Evolutionary conservation across 2,329 filamentous ascomycete species (phyloP).

Genomic region (Diaporthe vexans): DNA sequence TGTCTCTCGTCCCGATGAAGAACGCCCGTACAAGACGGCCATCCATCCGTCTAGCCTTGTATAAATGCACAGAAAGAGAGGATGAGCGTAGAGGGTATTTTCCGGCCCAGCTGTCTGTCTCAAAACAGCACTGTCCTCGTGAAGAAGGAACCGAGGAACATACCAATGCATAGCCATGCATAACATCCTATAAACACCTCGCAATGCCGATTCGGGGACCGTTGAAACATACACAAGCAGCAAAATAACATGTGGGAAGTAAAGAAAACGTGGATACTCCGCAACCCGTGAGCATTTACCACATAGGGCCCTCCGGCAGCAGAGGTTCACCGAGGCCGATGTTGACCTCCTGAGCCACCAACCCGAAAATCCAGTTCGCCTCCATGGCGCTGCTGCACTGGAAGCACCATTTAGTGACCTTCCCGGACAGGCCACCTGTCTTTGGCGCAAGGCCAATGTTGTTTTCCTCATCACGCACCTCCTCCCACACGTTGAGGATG

Average conservation of each 20-base stretch:
- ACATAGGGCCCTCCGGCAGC: neutral
- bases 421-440: constrained; percentile 65
- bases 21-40: neutral
- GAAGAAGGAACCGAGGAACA: neutral
- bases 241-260: constrained; percentile 34
- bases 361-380: constrained; percentile 68
- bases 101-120: constrained; percentile 3
- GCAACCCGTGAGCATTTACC: neutral
- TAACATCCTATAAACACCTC: constrained; percentile 40
- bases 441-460: constrained; percentile 66
- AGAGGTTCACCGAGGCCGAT: constrained; percentile 44
- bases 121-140: neutral
- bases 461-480: constrained; percentile 74
- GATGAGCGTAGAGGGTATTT: neutral
- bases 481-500: constrained; percentile 89
- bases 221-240: constrained; percentile 13
- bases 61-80: constrained; percentile 31
- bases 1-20: neutral
- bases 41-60: constrained; percentile 24
- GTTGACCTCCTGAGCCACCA: constrained; percentile 70
- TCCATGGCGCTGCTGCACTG: constrained; percentile 68
- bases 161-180: constrained; percentile 35
- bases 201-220: constrained; percentile 34
- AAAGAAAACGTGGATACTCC: constrained; percentile 28
- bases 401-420: constrained; percentile 75